phyloP scores from a whole-genome alignment of 257 asterid genomes.

The Jasminum sambac region DNA sequence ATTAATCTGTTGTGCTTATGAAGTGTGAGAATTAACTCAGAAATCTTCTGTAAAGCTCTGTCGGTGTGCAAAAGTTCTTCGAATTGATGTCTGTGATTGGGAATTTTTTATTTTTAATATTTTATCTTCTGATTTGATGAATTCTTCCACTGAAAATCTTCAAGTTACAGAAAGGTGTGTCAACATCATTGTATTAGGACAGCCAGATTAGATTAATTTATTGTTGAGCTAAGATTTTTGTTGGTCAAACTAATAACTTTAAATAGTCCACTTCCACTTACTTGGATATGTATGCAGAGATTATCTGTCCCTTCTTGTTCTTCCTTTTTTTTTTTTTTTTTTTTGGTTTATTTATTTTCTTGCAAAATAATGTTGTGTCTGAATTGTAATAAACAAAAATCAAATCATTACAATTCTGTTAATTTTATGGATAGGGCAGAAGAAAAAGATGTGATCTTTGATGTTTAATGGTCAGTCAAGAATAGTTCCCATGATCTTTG shows the following conservation, averaged over 20 bases:
- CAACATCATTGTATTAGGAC: background rate
- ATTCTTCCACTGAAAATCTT: background rate
- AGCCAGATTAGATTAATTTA: background rate
- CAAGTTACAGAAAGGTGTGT: background rate
- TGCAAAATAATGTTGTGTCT: background rate
- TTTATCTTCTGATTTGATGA: background rate
- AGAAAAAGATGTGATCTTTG: background rate
- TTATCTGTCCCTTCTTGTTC: too few relatives aligned
- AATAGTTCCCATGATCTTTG: background rate
- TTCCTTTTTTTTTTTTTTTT: too few relatives aligned
- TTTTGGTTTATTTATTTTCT: too few relatives aligned
- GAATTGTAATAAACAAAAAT: background rate
- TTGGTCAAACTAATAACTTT: constrained; percentile 8
- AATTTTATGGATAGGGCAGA: background rate
- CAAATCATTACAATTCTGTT: background rate
- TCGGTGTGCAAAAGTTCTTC: background rate
- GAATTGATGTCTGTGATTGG: background rate
- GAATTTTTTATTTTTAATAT: background rate
- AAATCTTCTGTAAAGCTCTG: background rate
- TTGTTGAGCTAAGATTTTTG: background rate
- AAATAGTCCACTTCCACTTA: background rate
- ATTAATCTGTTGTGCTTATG: background rate
- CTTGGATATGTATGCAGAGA: background rate
- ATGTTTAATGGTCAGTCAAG: background rate
- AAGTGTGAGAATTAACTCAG: background rate